phyloP scores from a whole-genome alignment of 2,329 filamentous ascomycete genomes.

The Aphanoascus verrucosus region DNA sequence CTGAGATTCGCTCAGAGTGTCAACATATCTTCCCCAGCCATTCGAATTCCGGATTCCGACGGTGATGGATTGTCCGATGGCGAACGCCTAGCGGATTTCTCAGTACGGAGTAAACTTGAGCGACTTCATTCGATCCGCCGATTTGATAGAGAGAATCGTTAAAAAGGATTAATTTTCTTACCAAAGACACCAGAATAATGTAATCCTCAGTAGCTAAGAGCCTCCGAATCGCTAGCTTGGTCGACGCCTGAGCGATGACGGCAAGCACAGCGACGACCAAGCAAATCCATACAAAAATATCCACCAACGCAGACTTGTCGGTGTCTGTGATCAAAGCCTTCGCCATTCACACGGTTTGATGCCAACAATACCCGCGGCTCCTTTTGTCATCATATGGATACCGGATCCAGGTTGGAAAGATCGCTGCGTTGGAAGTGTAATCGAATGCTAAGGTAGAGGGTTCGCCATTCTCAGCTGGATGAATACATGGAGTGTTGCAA shows the following conservation, averaged over 20 bases:
- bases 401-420: background rate
- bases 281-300: constrained; percentile 14
- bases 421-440: background rate
- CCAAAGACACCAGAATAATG: constrained; percentile 12
- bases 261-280: constrained; percentile 9
- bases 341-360: constrained; percentile 9
- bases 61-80: constrained; percentile 12
- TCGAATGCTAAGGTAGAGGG: background rate
- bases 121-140: background rate
- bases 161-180: background rate
- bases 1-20: constrained; percentile 8
- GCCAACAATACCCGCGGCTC: background rate
- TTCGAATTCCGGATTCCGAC: constrained; percentile 10
- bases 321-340: constrained; percentile 9
- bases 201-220: constrained; percentile 10
- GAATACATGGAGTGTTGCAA: too few species aligned
- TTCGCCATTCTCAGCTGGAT: background rate
- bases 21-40: constrained; percentile 11
- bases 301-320: constrained; percentile 15
- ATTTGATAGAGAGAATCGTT: background rate
- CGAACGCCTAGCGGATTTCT: background rate
- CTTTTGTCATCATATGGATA: constrained; percentile 7
- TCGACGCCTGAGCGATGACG: constrained; percentile 9
- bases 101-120: constrained; percentile 1
- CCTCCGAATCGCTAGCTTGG: constrained; percentile 13